These are phyloP conservation scores for Blastobotrys mokoenaii DNA, from an alignment of 805 yeast genomes.

Conservation along the genomic window DNA sequence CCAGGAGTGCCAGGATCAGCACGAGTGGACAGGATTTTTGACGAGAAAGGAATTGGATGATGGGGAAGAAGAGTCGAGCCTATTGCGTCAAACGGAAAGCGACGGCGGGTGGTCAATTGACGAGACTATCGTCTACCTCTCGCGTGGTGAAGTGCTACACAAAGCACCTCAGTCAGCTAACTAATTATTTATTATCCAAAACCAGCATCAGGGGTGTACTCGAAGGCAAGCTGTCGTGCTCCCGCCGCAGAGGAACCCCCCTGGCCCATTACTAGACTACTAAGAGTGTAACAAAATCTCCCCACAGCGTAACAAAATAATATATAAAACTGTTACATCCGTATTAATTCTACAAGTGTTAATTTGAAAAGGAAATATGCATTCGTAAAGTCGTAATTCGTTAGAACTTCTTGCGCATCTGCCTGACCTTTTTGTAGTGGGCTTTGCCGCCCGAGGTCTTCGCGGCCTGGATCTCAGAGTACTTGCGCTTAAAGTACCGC, in stretches of 20 bases:
- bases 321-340: too few species aligned
- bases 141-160: constrained; percentile 13
- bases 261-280: too few species aligned
- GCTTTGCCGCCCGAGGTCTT: constrained; percentile 58
- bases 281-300: too few species aligned
- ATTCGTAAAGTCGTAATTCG: neutral
- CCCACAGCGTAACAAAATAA: too few species aligned
- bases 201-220: too few species aligned
- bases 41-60: constrained; percentile 41
- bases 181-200: neutral
- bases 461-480: constrained; percentile 63
- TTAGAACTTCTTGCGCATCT: constrained; percentile 45
- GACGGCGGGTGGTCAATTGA: constrained; percentile 14
- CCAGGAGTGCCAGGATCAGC: constrained; percentile 44
- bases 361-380: too few species aligned
- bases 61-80: constrained; percentile 18
- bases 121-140: constrained; percentile 13
- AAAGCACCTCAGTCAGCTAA: neutral
- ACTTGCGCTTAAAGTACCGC: constrained; percentile 78
- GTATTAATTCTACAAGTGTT: too few species aligned
- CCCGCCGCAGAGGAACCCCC: too few species aligned
- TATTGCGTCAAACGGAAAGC: constrained; percentile 1
- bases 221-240: too few species aligned
- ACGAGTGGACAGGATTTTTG: constrained; percentile 53
- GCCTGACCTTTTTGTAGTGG: constrained; percentile 54